A percentile compares a stretch with the other conserved stretches of the same genome.
phyloP scores from a whole-genome alignment of 83 land plant species.

The Diphasiastrum complanatum region DNA sequence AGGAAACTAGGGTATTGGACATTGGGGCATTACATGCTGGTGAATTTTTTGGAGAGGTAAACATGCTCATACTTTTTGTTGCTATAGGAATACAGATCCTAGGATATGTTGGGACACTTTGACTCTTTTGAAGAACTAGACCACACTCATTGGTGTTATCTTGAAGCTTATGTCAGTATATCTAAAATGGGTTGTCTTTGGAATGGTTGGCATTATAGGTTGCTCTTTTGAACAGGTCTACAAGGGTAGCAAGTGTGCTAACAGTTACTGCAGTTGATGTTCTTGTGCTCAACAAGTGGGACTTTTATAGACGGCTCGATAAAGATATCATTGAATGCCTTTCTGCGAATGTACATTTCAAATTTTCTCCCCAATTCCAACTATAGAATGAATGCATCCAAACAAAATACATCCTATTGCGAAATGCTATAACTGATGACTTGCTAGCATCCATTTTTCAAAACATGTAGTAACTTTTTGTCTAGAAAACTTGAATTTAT shows the following conservation, averaged over 20 bases:
- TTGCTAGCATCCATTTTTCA: too few species aligned
- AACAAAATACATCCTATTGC: too few species aligned
- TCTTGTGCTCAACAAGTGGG: slow-evolving; percentile 9
- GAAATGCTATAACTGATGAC: too few species aligned
- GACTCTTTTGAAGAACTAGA: neutral
- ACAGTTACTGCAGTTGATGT: slow-evolving; percentile 11
- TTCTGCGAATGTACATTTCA: neutral
- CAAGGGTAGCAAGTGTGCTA: slow-evolving; percentile 5
- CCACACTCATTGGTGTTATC: neutral
- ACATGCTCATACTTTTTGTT: neutral
- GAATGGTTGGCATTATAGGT: neutral
- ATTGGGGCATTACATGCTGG: slow-evolving; percentile 9
- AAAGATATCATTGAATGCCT: slow-evolving; percentile 10
- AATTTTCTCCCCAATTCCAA: neutral
- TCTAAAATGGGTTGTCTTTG: too few species aligned
- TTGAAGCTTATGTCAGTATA: too few species aligned
- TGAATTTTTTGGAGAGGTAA: slow-evolving; percentile 16
- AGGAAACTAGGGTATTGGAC: slow-evolving; percentile 1
- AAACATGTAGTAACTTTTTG: too few species aligned
- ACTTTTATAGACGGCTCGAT: slow-evolving; percentile 7
- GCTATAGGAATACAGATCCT: neutral
- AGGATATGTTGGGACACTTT: neutral
- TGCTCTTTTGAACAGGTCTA: neutral
- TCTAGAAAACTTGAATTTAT: too few species aligned
- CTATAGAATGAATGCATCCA: neutral